These are phyloP conservation scores for Leishmania lainsoni DNA, from an alignment of 208 protist genomes.

Conservation along the genomic window DNA sequence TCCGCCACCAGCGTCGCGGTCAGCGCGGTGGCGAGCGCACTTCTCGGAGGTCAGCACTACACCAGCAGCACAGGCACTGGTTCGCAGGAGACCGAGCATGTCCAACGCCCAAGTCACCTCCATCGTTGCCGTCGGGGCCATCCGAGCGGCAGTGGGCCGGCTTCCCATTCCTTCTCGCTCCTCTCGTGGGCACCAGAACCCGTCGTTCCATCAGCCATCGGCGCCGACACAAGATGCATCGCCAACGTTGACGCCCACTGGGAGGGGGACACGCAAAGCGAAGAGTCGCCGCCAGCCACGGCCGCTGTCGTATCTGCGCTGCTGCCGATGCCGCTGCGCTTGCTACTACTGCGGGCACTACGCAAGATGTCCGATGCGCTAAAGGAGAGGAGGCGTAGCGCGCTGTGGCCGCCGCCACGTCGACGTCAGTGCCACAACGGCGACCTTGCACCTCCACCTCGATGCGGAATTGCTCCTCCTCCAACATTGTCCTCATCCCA, in stretches of 20 bases:
- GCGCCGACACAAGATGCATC: conserved; percentile 7
- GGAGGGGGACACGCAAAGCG: background rate
- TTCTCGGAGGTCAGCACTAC: background rate
- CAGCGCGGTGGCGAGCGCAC: background rate
- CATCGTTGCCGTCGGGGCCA: background rate
- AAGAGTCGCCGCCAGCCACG: background rate
- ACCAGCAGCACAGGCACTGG: conserved; percentile 8
- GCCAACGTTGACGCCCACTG: background rate
- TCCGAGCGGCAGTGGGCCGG: background rate
- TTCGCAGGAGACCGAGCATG: conserved; percentile 10
- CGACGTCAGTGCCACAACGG: background rate
- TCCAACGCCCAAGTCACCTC: conserved; percentile 28
- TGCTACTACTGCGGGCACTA: background rate
- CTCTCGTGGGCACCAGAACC: background rate
- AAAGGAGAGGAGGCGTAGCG: conserved; percentile 17
- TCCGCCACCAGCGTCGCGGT: background rate
- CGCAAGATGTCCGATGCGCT: conserved; percentile 1
- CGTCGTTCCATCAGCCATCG: background rate
- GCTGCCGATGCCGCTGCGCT: background rate
- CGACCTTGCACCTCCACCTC: conserved; percentile 19
- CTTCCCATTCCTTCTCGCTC: background rate
- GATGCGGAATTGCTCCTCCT: conserved; percentile 14
- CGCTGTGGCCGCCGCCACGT: background rate
- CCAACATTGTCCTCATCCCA: background rate
- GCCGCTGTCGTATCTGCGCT: background rate